Evolutionary conservation across 257 asterid genomes (phyloP).

Genomic region (Solanum virginianum): DNA sequence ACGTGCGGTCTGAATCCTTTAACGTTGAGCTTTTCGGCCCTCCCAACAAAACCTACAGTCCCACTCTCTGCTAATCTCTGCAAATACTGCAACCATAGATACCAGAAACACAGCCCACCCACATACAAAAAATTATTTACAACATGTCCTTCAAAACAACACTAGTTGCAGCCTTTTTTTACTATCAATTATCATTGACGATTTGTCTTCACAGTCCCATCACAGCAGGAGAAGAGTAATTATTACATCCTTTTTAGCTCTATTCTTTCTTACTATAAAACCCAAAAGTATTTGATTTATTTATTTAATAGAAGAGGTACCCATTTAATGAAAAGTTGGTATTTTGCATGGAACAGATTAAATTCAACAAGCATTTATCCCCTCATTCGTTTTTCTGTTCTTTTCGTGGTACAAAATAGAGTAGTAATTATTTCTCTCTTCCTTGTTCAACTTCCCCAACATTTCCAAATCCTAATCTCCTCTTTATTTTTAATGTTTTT

Average conservation of each 20-base stretch:
- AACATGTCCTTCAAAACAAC: not conserved
- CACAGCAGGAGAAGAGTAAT: not conserved
- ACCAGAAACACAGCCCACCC: not conserved
- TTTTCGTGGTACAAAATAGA: too few species aligned
- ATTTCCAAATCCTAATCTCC: not conserved
- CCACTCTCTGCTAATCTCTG: constrained; percentile 7
- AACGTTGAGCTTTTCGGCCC: constrained; percentile 20
- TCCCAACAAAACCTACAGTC: constrained; percentile 3
- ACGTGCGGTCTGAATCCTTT: constrained; percentile 40
- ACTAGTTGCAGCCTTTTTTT: constrained; percentile 16
- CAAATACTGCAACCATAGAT: constrained; percentile 25
- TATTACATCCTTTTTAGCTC: constrained; percentile 5
- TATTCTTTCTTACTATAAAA: not conserved
- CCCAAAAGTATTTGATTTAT: too few species aligned
- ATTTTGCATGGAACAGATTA: constrained; percentile 10
- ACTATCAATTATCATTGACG: constrained; percentile 1
- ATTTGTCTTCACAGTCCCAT: not conserved
- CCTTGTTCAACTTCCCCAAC: not conserved
- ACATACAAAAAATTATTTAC: not conserved
- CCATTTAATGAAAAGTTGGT: not conserved
- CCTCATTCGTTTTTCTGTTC: too few species aligned
- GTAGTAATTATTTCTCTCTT: not conserved
- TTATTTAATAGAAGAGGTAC: not conserved
- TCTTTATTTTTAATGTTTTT: not conserved
- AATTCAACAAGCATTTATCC: not conserved